Conservation (phyloP, 495 filamentous ascomycete species). For the Thermothielavioides terrestris region DNA sequence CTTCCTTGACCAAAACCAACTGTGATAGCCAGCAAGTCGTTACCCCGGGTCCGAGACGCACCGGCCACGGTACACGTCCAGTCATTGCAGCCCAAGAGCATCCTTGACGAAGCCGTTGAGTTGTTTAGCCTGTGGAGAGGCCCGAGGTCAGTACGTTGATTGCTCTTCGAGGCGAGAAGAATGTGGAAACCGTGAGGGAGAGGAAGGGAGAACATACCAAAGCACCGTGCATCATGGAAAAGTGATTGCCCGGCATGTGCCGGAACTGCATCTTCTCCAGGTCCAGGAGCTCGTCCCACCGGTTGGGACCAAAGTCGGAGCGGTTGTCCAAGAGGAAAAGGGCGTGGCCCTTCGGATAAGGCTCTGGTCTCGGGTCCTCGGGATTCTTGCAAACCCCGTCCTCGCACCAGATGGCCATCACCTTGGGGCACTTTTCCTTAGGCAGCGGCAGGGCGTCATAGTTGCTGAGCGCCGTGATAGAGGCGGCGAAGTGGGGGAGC, state of each 20-base stretch:
- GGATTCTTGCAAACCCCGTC: slow-evolving; percentile 70
- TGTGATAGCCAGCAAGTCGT: no score
- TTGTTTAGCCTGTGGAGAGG: slow-evolving; percentile 27
- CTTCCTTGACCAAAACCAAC: no score
- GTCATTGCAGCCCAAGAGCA: not conserved
- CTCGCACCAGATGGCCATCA: slow-evolving; percentile 67
- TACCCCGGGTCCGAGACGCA: no score
- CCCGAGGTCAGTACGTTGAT: no score
- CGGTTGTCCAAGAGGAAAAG: slow-evolving; percentile 72
- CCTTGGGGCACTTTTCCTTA: slow-evolving; percentile 50
- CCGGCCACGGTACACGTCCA: no score
- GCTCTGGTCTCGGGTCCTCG: slow-evolving; percentile 60
- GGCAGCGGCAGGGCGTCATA: slow-evolving; percentile 55
- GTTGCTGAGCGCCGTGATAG: slow-evolving; percentile 63
- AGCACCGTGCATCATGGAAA: slow-evolving; percentile 60
- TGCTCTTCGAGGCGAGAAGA: no score
- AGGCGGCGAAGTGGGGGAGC: slow-evolving; percentile 72
- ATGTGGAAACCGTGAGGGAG: not conserved
- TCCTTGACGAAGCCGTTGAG: slow-evolving; percentile 15
- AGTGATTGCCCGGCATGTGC: slow-evolving; percentile 62
- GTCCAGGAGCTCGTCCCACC: slow-evolving; percentile 70
- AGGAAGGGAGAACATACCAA: slow-evolving; percentile 32
- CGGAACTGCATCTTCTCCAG: slow-evolving; percentile 50
- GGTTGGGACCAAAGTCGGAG: slow-evolving; percentile 66
- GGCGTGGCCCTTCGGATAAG: slow-evolving; percentile 62